Evolutionary conservation across 2,329 filamentous ascomycete genomes (phyloP).

Genomic region (Zymoseptoria tritici): DNA sequence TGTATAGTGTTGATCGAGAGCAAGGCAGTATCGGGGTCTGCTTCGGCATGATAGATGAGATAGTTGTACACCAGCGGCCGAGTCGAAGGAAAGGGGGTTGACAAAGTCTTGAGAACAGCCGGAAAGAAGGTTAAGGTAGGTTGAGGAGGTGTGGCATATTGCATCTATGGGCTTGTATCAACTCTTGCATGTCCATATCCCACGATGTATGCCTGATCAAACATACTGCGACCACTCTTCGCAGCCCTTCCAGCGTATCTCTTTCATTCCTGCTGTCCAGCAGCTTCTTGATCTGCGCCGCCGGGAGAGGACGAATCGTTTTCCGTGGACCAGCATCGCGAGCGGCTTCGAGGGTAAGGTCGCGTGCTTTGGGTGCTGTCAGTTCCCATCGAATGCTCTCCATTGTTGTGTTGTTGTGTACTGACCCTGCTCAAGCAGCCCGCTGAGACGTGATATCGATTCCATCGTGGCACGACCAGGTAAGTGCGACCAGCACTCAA

Average conservation of each 20-base stretch:
- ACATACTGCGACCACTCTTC: constrained; percentile 75
- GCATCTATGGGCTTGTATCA: constrained; percentile 58
- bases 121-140: constrained; percentile 90
- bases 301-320: constrained; percentile 59
- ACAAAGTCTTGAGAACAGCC: constrained; percentile 96
- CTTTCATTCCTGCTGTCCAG: constrained; percentile 89
- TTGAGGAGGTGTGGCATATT: constrained; percentile 84
- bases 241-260: constrained; percentile 85
- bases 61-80: constrained; percentile 99
- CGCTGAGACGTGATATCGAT: constrained; percentile 89
- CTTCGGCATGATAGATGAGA: constrained; percentile 90
- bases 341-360: constrained; percentile 94
- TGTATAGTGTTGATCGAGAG: constrained; percentile 98
- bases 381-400: constrained; percentile 15
- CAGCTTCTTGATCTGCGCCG: constrained; percentile 85
- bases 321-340: constrained; percentile 65
- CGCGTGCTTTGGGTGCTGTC: constrained; percentile 58
- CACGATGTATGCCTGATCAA: neutral
- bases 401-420: constrained; percentile 53
- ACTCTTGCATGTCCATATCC: constrained; percentile 2
- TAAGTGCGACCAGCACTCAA: constrained; percentile 7
- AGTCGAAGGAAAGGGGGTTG: constrained; percentile 86
- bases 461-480: constrained; percentile 57
- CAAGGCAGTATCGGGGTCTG: constrained; percentile 88
- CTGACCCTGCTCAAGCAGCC: constrained; percentile 87